Percentiles rank a stretch among this genome's conserved stretches.
These are phyloP conservation scores for Aspergillus amoenus DNA, from an alignment of 2,329 filamentous ascomycete genomes.

Conservation along the genomic window DNA sequence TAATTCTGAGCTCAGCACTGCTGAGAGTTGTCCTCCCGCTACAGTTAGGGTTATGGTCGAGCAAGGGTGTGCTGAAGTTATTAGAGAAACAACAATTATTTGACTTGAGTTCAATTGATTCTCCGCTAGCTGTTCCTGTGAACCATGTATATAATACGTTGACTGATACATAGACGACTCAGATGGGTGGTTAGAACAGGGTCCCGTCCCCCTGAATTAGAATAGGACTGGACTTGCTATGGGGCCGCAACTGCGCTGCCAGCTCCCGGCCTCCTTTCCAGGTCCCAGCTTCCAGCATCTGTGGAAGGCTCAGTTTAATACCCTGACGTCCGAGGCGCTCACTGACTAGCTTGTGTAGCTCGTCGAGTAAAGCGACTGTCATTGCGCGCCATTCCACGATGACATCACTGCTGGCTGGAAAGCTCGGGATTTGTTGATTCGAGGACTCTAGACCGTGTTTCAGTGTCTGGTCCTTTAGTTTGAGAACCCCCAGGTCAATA, in stretches of 20 bases:
- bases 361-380: constrained; percentile 61
- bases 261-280: constrained; percentile 51
- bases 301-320: constrained; percentile 44
- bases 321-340: constrained; percentile 36
- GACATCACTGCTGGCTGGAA: constrained; percentile 60
- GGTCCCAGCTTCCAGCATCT: constrained; percentile 54
- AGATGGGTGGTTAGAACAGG: constrained; percentile 28
- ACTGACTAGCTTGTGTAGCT: constrained; percentile 50
- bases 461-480: constrained; percentile 48
- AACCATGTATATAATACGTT: too few species aligned
- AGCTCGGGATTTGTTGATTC: constrained; percentile 42
- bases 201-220: constrained; percentile 42
- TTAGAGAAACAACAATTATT: too few species aligned
- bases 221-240: constrained; percentile 38
- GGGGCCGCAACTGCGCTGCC: constrained; percentile 33
- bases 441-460: constrained; percentile 50
- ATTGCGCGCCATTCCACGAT: constrained; percentile 66
- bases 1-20: too few species aligned
- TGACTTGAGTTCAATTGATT: too few species aligned
- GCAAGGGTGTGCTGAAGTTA: too few species aligned
- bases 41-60: too few species aligned
- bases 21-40: too few species aligned
- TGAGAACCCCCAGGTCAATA: constrained; percentile 58
- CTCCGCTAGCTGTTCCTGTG: too few species aligned
- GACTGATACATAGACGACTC: too few species aligned